Base-by-base conservation (phyloP, 495 filamentous ascomycete species). In the Penicillium canariense region DNA sequence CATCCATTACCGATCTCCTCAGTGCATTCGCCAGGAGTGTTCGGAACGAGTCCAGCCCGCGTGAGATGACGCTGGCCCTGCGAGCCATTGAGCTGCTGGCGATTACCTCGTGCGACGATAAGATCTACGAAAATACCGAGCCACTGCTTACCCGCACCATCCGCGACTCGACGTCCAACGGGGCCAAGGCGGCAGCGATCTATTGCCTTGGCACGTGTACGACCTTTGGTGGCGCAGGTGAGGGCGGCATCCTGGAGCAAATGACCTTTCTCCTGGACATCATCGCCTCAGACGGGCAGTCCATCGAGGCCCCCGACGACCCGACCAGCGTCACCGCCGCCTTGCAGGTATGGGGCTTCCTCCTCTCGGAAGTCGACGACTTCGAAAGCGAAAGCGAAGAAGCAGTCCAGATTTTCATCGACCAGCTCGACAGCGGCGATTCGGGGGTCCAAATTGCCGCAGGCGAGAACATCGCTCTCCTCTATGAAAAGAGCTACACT, bases 211-310 rank as follows among this genome's bases (percentile, higher is more conserved):
- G 84, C 20, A 78, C 86, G 9, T 86, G 84, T 26, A 83, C 87
- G 2, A 84, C 90, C 59, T 94, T 88, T 52, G 90, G 88, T 30
- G 92, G 93, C 12, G 89, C 89, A 1, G 83, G 85, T 7, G 78
- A 81, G 25, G 79, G 81, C 20, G 87, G 84, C 17, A 86, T 84
- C 1, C 77, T 88, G 44, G 86, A 92, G 32, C 79, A 90, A 44
- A 89, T 97, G 81, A 84, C 87, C 1, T 93, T 88, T 55, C 71
- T 96, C 26, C 74, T 96, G 15, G 91, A 96, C 55, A 91, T 97
- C 31, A 75, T 94, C 42, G 85, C 90, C 40, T 91, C 87, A 17
- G 92, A 98, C 56, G 94, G 94, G 1, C 75, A 84, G 34, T 81
- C 77, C 0, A 80, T 96, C 23, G 83, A 81, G 8, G 93, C 93